These are phyloP conservation scores for Citrus unshiu DNA, from an alignment of 345 rosid genomes.

Conservation along the genomic window DNA sequence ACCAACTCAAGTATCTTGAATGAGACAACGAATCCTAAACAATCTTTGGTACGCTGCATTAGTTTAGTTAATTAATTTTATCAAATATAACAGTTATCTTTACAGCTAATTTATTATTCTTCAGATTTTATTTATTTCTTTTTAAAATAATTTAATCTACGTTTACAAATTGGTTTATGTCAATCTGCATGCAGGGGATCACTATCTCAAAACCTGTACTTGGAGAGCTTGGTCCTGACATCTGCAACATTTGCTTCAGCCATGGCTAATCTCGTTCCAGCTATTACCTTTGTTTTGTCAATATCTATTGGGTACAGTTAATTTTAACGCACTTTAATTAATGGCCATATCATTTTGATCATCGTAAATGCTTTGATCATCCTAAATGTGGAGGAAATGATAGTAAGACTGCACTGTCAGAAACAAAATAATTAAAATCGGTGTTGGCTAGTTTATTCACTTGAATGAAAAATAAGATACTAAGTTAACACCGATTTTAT, in stretches of 20 bases:
- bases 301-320: conserved; percentile 31
- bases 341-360: neutral
- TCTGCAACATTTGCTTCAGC: conserved; percentile 28
- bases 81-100: no score
- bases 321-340: neutral
- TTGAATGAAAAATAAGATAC: no score
- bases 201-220: conserved; percentile 28
- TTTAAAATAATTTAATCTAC: no score
- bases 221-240: conserved; percentile 40
- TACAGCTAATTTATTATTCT: no score
- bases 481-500: no score
- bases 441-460: no score
- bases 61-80: no score
- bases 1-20: neutral
- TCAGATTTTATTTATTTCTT: no score
- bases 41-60: neutral
- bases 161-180: no score
- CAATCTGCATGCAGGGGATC: conserved; percentile 23
- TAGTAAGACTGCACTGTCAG: neutral
- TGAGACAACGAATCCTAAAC: neutral
- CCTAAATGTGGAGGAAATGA: no score
- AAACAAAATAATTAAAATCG: no score
- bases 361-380: neutral
- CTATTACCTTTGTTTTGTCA: conserved; percentile 22
- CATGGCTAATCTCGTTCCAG: neutral